Base-by-base conservation (phyloP, 2,329 filamentous ascomycete species). In the Malbranchea cinnamomea region DNA sequence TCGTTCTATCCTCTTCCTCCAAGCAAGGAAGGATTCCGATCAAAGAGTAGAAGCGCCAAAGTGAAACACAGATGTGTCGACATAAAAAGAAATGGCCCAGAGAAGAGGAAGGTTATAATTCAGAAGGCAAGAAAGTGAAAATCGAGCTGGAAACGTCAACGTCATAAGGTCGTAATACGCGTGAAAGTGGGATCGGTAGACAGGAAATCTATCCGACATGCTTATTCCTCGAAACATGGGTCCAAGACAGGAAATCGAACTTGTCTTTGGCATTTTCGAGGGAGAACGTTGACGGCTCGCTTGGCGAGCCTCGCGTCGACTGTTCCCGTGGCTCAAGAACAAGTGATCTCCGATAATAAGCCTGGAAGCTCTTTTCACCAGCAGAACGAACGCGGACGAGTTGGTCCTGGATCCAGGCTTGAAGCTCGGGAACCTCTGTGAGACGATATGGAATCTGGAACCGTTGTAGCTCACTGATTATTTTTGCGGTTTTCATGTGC, bases 401-500 rank as follows among this genome's bases (percentile, higher is more conserved):
- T 52, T 94, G 80, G 13, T 72, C 67, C 38, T 85, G 72, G 52
- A 98, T 73, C 87, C 87, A 98, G 14, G 87, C 77, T 51, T 95
- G 87, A 50, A 98, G 68, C 44, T 95, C 87, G 0, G 80, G 73
- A 3, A 95, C 64, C 47, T 89, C 78, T 2, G 69, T 68, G 11
- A 98, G 68, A 5, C 78, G 71, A 52, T 95, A 95, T 0, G 85
- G 83, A 12, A 93, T 81, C 56, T 98, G 89, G 61, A 95, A 95
- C 11, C 85, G 77, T 53, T 98, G 89, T 5, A 98, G 69, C 45
- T 95, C 87, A 39, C 82, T 81, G 45, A 98, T 92, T 48, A 95
- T 91, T 56, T 85, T 89, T 26, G 87, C 85, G 2, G 85, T 95
- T 43, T 84, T 82, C 45, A 75, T 79, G 52, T 95, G 84, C 59